Percentiles rank a stretch among this genome's conserved stretches.
Evolutionary conservation across 192 early-diverging fungal species (phyloP).

Genomic region (Coemansia erecta): DNA sequence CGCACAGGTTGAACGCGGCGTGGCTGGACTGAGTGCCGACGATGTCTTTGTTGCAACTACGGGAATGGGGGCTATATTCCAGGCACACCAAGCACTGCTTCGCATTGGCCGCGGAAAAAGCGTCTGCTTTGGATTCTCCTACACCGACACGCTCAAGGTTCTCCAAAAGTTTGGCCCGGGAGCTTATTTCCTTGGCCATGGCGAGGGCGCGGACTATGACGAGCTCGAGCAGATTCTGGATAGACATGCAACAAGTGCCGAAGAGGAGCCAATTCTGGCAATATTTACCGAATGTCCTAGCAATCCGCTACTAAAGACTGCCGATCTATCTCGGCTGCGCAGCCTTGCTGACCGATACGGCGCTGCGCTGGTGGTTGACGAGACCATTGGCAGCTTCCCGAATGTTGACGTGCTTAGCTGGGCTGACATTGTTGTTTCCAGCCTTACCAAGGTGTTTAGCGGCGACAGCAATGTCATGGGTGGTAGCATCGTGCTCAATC

Average conservation of each 20-base stretch:
- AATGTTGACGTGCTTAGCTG: conserved; percentile 77
- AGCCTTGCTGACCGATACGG: conserved; percentile 70
- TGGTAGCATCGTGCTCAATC: conserved; percentile 85
- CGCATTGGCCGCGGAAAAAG: conserved; percentile 58
- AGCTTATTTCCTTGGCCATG: conserved; percentile 83
- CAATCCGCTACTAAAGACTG: conserved; percentile 86
- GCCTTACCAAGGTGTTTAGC: conserved; percentile 92
- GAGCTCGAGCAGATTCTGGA: conserved; percentile 64
- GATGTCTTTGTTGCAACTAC: conserved; percentile 87
- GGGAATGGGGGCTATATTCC: conserved; percentile 94
- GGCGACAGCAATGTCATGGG: conserved; percentile 98
- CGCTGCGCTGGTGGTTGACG: conserved; percentile 86
- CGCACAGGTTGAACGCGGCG: conserved; percentile 52
- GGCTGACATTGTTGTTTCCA: conserved; percentile 87
- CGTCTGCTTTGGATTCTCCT: conserved; percentile 94
- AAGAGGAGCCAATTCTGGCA: conserved; percentile 67
- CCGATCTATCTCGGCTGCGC: conserved; percentile 74
- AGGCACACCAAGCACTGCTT: conserved; percentile 71
- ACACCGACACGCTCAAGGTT: conserved; percentile 96
- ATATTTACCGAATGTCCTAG: conserved; percentile 93
- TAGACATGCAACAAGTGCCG: conserved; percentile 15
- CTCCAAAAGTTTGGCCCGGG: conserved; percentile 93
- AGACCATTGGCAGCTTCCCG: conserved; percentile 93
- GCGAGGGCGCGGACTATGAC: conserved; percentile 73
- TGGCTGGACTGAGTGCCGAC: conserved; percentile 59